Percentiles rank a stretch among this genome's conserved stretches.
Conservation (phyloP, 768 basidiomycete genomes). For the Suillus spraguei region DNA sequence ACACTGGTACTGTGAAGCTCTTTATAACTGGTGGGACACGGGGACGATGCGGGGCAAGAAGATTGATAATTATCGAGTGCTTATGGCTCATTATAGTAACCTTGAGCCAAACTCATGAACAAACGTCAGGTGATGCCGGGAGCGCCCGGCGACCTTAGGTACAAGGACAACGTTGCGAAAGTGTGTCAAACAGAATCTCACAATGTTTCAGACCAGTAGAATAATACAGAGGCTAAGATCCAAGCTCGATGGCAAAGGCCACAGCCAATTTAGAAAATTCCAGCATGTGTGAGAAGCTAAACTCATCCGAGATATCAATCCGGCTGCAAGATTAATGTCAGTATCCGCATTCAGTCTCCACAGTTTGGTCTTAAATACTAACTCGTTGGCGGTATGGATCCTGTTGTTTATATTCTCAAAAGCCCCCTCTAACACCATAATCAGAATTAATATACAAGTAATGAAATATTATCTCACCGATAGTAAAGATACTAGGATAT, state of each 20-base stretch:
- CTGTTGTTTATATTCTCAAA: constrained; percentile 74
- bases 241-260: constrained; percentile 77
- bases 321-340: constrained; percentile 50
- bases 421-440: constrained; percentile 49
- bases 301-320: constrained; percentile 84
- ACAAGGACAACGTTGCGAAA: background rate
- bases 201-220: background rate
- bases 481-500: constrained; percentile 83
- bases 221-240: constrained; percentile 22
- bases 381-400: constrained; percentile 86
- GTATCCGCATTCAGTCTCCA: constrained; percentile 36
- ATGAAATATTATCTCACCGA: constrained; percentile 39
- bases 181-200: background rate
- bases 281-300: constrained; percentile 88
- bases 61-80: background rate
- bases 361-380: constrained; percentile 44
- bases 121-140: background rate
- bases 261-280: constrained; percentile 86
- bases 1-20: background rate
- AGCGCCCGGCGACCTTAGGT: background rate
- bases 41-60: constrained; percentile 6
- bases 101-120: background rate
- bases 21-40: constrained; percentile 7
- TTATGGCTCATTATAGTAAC: background rate
- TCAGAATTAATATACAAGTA: background rate